These are phyloP conservation scores for Nemania diffusa DNA, from an alignment of 2,329 filamentous ascomycete genomes.

Conservation along the genomic window DNA sequence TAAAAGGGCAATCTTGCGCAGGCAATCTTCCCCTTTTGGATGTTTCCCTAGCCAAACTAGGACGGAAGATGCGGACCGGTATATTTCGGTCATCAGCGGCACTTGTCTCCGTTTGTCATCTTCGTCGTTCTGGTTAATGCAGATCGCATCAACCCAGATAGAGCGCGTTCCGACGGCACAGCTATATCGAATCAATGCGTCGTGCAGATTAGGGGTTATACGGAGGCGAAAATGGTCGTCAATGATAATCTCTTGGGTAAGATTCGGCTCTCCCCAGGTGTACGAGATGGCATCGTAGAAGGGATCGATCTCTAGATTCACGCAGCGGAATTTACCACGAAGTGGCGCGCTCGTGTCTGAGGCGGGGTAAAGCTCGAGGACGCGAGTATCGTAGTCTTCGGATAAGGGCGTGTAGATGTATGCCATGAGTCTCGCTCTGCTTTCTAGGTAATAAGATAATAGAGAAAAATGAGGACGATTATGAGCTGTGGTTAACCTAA, in stretches of 20 bases:
- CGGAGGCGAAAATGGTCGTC: neutral
- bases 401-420: neutral
- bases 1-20: neutral
- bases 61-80: neutral
- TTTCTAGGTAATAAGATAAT: neutral
- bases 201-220: neutral
- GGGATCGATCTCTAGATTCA: neutral
- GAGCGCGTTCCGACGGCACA: neutral
- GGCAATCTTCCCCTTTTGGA: neutral
- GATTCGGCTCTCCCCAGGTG: neutral
- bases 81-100: neutral
- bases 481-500: too few species aligned
- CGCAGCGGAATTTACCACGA: neutral
- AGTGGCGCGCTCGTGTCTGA: neutral
- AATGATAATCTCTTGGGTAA: neutral
- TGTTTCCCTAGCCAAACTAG: neutral
- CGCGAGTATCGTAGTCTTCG: neutral
- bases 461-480: too few species aligned
- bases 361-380: neutral
- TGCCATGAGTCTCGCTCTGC: neutral
- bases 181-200: neutral
- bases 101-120: neutral
- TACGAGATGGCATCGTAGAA: conserved; percentile 9
- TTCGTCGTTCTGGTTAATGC: neutral
- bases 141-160: conserved; percentile 3